phyloP scores from a whole-genome alignment of 1,284 basidiomycete species.

The Ganoderma sp. region DNA sequence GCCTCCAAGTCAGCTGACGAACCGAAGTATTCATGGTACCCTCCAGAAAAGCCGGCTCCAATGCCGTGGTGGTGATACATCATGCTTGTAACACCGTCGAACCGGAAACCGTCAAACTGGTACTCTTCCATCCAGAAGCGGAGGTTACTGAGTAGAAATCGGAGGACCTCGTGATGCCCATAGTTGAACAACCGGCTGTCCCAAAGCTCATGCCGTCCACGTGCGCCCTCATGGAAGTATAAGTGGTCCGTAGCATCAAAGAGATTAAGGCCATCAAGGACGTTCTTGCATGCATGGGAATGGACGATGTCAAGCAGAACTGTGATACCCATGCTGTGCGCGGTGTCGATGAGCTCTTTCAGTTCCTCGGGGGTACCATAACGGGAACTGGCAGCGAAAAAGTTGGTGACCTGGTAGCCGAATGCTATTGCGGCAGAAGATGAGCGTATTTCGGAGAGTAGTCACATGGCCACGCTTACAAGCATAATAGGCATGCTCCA shows the following conservation, averaged over 20 bases:
- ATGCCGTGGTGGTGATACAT: slow-evolving; percentile 99
- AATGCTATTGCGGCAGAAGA: slow-evolving; percentile 64
- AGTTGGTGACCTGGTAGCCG: slow-evolving; percentile 97
- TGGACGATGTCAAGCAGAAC: slow-evolving; percentile 97
- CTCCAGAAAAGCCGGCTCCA: slow-evolving; percentile 95
- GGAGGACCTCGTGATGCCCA: slow-evolving; percentile 89
- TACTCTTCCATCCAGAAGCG: slow-evolving; percentile 97
- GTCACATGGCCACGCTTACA: slow-evolving; percentile 57
- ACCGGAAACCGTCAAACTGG: slow-evolving; percentile 96
- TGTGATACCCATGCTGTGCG: slow-evolving; percentile 91
- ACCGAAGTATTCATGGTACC: slow-evolving; percentile 98
- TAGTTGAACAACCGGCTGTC: slow-evolving; percentile 98
- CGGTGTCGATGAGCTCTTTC: slow-evolving; percentile 93
- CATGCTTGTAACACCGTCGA: slow-evolving; percentile 99
- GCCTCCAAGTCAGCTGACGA: slow-evolving; percentile 85
- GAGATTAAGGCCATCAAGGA: slow-evolving; percentile 92
- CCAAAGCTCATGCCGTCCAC: slow-evolving; percentile 95
- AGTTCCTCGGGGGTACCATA: slow-evolving; percentile 96
- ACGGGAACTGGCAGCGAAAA: slow-evolving; percentile 96
- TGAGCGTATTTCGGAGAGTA: slow-evolving; percentile 18
- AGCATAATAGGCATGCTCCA: slow-evolving; percentile 99
- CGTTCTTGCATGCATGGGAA: slow-evolving; percentile 98
- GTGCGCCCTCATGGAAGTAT: slow-evolving; percentile 94
- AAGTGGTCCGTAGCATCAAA: slow-evolving; percentile 97
- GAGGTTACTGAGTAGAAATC: slow-evolving; percentile 94